Evolutionary conservation across 352 stramenopile genomes (phyloP).

Genomic region (Phytopythium kandeliae): DNA sequence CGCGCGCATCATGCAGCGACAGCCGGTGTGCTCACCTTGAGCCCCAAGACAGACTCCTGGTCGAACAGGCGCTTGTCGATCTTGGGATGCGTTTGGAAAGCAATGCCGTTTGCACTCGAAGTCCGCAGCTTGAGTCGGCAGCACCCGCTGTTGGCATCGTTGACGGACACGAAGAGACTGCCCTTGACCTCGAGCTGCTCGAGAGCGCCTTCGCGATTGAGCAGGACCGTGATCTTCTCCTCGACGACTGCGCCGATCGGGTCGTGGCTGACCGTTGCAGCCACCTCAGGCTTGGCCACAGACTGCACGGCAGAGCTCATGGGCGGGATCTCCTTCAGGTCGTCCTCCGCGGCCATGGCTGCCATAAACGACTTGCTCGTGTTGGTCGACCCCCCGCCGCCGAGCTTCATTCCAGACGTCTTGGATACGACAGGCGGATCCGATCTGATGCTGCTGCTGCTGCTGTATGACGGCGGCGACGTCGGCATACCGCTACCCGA

Average conservation of each 20-base stretch:
- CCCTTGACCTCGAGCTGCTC: slow-evolving; percentile 87
- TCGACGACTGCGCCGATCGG: slow-evolving; percentile 79
- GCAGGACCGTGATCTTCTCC: slow-evolving; percentile 82
- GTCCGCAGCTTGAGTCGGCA: slow-evolving; percentile 74
- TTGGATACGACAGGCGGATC: slow-evolving; percentile 46
- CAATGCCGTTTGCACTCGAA: slow-evolving; percentile 60
- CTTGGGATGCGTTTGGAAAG: slow-evolving; percentile 85
- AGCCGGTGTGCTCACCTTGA: slow-evolving; percentile 32
- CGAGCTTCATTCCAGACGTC: slow-evolving; percentile 61
- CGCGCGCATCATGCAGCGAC: neutral
- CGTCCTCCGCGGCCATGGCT: slow-evolving; percentile 81
- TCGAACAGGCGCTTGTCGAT: slow-evolving; percentile 87
- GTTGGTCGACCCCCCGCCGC: slow-evolving; percentile 33
- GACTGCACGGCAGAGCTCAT: slow-evolving; percentile 70
- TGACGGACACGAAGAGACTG: slow-evolving; percentile 80
- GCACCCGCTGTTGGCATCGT: slow-evolving; percentile 59
- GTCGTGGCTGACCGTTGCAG: slow-evolving; percentile 67
- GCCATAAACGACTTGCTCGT: slow-evolving; percentile 83
- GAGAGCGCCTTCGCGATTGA: slow-evolving; percentile 75
- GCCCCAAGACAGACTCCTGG: slow-evolving; percentile 64
- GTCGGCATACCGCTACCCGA: slow-evolving; percentile 21
- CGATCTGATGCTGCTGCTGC: slow-evolving; percentile 22
- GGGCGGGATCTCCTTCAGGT: slow-evolving; percentile 80
- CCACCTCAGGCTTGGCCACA: slow-evolving; percentile 49
- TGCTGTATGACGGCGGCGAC: slow-evolving; percentile 60